phyloP scores from a whole-genome alignment of 2,329 filamentous ascomycete genomes.

The Sporothrix protearum region DNA sequence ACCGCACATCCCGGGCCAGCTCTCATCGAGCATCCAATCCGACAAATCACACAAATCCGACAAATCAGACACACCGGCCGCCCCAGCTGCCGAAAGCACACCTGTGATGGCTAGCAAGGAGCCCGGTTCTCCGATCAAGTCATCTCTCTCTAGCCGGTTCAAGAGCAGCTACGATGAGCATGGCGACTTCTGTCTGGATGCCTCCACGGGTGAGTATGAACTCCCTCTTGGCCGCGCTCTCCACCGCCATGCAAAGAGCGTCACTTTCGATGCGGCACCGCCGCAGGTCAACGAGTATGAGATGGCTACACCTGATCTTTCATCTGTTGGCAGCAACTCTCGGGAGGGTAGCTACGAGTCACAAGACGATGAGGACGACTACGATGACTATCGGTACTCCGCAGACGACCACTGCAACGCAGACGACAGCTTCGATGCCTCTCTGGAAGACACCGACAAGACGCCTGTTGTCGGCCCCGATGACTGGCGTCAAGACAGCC shows the following conservation, averaged over 20 bases:
- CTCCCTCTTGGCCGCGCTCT: conserved; percentile 64
- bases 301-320: conserved; percentile 95
- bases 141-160: conserved; percentile 70
- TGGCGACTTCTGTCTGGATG: conserved; percentile 66
- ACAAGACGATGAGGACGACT: conserved; percentile 68
- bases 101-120: conserved; percentile 61
- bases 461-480: conserved; percentile 97
- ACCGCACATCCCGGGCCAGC: conserved; percentile 5
- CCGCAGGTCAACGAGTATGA: conserved; percentile 97
- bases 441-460: conserved; percentile 92
- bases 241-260: conserved; percentile 88
- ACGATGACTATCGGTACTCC: conserved; percentile 50
- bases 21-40: conserved; percentile 19
- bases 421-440: conserved; percentile 93
- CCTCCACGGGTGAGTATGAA: conserved; percentile 54
- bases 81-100: conserved; percentile 26
- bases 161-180: conserved; percentile 67
- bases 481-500: conserved; percentile 79
- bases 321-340: conserved; percentile 82
- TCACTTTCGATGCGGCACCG: conserved; percentile 91
- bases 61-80: conserved; percentile 22
- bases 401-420: conserved; percentile 57
- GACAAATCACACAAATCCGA: conserved; percentile 15
- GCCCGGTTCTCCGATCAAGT: conserved; percentile 79
- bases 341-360: conserved; percentile 92